Evolutionary conservation across 768 basidiomycete species (phyloP), one percentile per base, ranked within the genome.

Genomic region (Lentinula detonsa): DNA sequence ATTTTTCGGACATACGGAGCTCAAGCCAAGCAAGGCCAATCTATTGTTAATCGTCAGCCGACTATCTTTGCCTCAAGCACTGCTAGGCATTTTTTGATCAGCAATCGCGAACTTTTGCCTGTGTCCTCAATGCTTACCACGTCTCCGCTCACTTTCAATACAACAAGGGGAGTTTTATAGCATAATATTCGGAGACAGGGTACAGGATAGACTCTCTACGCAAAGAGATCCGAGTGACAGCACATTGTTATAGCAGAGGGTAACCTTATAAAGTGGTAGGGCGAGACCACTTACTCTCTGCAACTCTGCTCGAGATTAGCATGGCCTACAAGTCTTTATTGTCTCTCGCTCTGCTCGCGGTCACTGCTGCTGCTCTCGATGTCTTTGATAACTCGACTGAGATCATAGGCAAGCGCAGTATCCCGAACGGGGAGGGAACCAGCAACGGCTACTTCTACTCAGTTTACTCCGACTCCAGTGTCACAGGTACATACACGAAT

Each of bases 361-460:
- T 63, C 33, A 61, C 64, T 55, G 16, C 31, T 33, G 10, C 39
- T 40, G 46, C 46, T 11, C 46, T 48, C 3, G 46, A 48, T 18
- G 46, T 48, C 18, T 48, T 48, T 13, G 46, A 48, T 18, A 48
- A 48, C 21, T 48, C 46, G 7, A 48, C 46, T 5, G 18, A 48
- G 21, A 9, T 23, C 46, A 48, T 21, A 48, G 46, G 46, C 46
- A 48, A 48, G 10, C 46, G 46, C 9, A 48, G 46, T 10, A 28
- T 56, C 40, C 39, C 37, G 23, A 48, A 68, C 46, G 46, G 46
- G 21, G 46, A 48, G 11, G 46, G 46, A 23, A 48, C 46, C 46
- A 23, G 28, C 21, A 48, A 48, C 39, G 55, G 74, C n/a, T 76
- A 67, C 69, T 78, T 70, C 66, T 78, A 77, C 64, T 74, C 73